A percentile compares a stretch with the other conserved stretches of the same genome.
Conservation (phyloP, 1,139 yeast species). For the Suhomyces atakaporum region DNA sequence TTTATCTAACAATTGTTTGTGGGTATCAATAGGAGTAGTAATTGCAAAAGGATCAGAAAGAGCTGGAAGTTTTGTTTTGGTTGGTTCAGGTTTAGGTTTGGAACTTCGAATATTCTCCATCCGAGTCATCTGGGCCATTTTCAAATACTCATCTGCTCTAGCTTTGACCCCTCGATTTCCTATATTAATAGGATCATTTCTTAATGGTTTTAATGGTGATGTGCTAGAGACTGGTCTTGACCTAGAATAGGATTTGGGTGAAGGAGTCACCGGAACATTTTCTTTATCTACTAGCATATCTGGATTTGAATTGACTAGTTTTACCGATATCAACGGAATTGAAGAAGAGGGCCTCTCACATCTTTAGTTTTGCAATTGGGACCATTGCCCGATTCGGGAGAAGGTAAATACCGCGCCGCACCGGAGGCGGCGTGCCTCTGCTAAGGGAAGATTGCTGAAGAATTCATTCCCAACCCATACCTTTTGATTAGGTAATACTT, state of each 20-base stretch:
- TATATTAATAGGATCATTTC: slow-evolving; percentile 8
- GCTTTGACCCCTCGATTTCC: slow-evolving; percentile 5
- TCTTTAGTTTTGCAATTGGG: slow-evolving; percentile 10
- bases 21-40: not conserved
- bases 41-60: slow-evolving; percentile 6
- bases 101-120: too few relatives aligned
- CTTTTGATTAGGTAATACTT: too few relatives aligned
- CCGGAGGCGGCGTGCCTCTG: slow-evolving; percentile 3
- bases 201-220: slow-evolving; percentile 6
- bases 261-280: slow-evolving; percentile 10
- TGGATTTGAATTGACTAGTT: too few relatives aligned
- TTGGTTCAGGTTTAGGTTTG: too few relatives aligned
- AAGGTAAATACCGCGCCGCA: slow-evolving; percentile 6
- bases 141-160: slow-evolving; percentile 7
- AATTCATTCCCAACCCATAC: too few relatives aligned
- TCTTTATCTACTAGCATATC: slow-evolving; percentile 12
- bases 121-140: slow-evolving; percentile 1
- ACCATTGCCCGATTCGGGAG: slow-evolving; percentile 7
- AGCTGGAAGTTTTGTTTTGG: not conserved
- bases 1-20: slow-evolving; percentile 15
- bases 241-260: slow-evolving; percentile 3
- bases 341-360: too few relatives aligned
- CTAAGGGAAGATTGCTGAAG: not conserved
- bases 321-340: too few relatives aligned
- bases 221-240: slow-evolving; percentile 5